Evolutionary conservation across 202 grass and related monocot species (phyloP), one percentile per base, ranked within the genome.

Genomic region (Dendrocalamus latiflorus): DNA sequence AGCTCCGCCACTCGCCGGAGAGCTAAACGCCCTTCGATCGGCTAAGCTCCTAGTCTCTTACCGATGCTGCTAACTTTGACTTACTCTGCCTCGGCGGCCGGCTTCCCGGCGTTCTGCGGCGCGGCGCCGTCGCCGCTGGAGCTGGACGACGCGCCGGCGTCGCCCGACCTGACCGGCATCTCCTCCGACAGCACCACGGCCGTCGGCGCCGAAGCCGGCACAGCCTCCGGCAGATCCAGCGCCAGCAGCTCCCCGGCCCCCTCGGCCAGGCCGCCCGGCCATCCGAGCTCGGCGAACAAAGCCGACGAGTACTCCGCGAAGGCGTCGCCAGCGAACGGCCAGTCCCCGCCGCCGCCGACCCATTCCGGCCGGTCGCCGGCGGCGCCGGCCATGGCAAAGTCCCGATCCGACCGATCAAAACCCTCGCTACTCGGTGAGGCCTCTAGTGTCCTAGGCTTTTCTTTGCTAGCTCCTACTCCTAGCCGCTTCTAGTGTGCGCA

Each of bases 1-100:
- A 42, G 83, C 44, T 18, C 53, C 41, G 74, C 83, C 85, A 55
- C 87, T 84, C 88, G 28, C 67, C 49, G 66, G 66, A 65, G 38
- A 74, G 28, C 57, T 59, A 4, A 55, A 20, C 75, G 75, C 61
- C 69, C 49, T 17, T 44, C 11, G 0, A 72, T n/a, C n/a, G n/a
- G n/a, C n/a, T n/a, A n/a, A n/a, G n/a, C n/a, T n/a, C n/a, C 36
- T 14, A 38, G 20, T n/a, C 68, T 41, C 9, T 22, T 26, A 58
- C 9, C 0, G 55, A 58, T 13, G 55, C 55, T 58, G 12, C 57
- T 11, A 15, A n/a, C n/a, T 10, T 60, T 12, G 57, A 93, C 94
- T 97, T 87, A 97, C 94, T 84, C 89, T 90, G 87, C 77, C 34
- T 79, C 86, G 76, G 58, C 70, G 39, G 83, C 55, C 44, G 59